These are phyloP conservation scores for Lecanoromycetidae sp. DNA, from an alignment of 2,329 filamentous ascomycete species.

Conservation along the genomic window DNA sequence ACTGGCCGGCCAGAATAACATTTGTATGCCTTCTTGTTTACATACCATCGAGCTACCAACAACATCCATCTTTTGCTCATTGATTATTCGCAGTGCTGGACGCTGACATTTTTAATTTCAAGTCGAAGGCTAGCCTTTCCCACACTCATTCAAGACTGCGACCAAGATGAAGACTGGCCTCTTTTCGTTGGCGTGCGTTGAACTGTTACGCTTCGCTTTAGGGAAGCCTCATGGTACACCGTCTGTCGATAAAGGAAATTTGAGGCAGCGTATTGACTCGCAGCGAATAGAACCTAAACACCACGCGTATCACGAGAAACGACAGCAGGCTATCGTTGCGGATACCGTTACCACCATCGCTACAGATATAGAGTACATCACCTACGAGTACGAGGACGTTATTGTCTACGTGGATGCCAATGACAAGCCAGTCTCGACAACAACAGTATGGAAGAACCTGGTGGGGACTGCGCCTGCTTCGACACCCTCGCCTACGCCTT, in stretches of 20 bases:
- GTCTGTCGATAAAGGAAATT: background rate
- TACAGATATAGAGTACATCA: constrained; percentile 27
- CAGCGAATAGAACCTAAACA: constrained; percentile 15
- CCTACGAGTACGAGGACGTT: constrained; percentile 36
- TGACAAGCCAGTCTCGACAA: constrained; percentile 38
- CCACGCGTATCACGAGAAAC: constrained; percentile 26
- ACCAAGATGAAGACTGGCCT: constrained; percentile 35
- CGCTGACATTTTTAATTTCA: background rate
- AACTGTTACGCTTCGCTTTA: constrained; percentile 31
- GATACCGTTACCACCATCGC: constrained; percentile 15
- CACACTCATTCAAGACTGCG: background rate
- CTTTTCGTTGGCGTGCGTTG: constrained; percentile 28
- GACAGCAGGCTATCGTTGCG: constrained; percentile 19
- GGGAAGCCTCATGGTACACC: constrained; percentile 32
- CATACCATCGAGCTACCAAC: background rate
- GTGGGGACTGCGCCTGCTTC: background rate
- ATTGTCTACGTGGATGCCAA: constrained; percentile 50
- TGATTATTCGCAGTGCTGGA: background rate
- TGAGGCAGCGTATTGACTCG: background rate
- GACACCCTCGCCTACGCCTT: background rate
- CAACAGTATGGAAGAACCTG: constrained; percentile 18
- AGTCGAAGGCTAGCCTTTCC: background rate
- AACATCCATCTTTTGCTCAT: background rate
- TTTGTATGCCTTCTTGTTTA: background rate
- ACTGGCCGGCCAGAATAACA: too few relatives aligned